Base-by-base conservation (phyloP, 805 yeast species). In the Candida gorgasii region DNA sequence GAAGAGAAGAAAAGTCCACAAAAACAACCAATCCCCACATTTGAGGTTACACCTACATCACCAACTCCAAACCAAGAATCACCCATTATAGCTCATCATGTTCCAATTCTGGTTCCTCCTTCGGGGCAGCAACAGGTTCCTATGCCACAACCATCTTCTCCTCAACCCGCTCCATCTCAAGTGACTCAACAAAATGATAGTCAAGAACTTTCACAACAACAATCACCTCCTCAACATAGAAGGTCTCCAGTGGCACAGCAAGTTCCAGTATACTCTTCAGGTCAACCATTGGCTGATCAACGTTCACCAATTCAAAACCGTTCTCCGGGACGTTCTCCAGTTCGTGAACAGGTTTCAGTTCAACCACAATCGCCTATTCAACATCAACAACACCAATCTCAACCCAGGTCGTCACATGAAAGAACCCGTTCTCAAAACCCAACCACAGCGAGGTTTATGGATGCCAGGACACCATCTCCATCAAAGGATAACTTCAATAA, bases 101-200 rank as follows among this genome's bases (percentile, higher is more conserved):
- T 31, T 34, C 18, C 28, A 22, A 22, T 34, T 11, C 37, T 20
- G 28, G 13, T 12, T 8, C 40, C 33, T 12, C n/a, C n/a, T n/a
- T n/a, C n/a, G n/a, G n/a, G n/a, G n/a, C n/a, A n/a, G n/a, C 40
- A 36, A 26, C 36, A 23, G 13, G 12, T 12, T 26, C 16, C 15
- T 23, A 50, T 46, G 12, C 45, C 46, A 12, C 47, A 44, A 9
- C 45, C 41, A 13, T 36, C 52, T 30, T 47, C 55, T 3, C 52
- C 47, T 33, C 24, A 38, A 35, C 24, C 53, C 43, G 15, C 26
- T 40, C 26, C 23, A 23, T 4, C 28, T 11, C 7, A 13, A 13
- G 28, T 22, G 9, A n/a, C n/a, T n/a, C n/a, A n/a, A n/a, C n/a
- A n/a, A n/a, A n/a, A n/a, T n/a, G n/a, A n/a, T n/a, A n/a, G n/a